A percentile compares a stretch with the other conserved stretches of the same genome.
These are phyloP conservation scores for Scheffersomyces amazonensis DNA, from an alignment of 805 yeast genomes.

Conservation along the genomic window DNA sequence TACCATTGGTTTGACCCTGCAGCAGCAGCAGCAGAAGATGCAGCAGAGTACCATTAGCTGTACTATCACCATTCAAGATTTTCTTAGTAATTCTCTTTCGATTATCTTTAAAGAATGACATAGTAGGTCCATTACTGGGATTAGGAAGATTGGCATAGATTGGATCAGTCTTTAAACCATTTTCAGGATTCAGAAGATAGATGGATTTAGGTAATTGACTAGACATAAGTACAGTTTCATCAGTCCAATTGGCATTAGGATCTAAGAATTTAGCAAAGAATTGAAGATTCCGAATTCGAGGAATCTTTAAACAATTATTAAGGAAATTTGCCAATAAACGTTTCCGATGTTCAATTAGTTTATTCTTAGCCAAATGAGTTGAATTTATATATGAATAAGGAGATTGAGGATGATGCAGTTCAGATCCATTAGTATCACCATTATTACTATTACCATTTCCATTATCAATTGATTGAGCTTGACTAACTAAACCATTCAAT, in stretches of 20 bases:
- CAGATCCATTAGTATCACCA: slow-evolving; percentile 2
- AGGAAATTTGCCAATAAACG: slow-evolving; percentile 75
- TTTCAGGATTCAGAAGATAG: slow-evolving; percentile 43
- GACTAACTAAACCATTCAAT: slow-evolving; percentile 29
- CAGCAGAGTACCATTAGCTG: not conserved
- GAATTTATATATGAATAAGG: slow-evolving; percentile 37
- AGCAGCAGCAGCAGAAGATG: not conserved
- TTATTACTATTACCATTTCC: slow-evolving; percentile 5
- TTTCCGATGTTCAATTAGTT: slow-evolving; percentile 52
- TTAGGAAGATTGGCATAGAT: slow-evolving; percentile 32
- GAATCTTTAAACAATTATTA: slow-evolving; percentile 65
- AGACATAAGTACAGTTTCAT: slow-evolving; percentile 44
- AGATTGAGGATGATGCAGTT: slow-evolving; percentile 1
- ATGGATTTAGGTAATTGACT: slow-evolving; percentile 40
- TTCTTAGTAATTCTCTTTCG: slow-evolving; percentile 21
- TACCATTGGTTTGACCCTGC: slow-evolving; percentile 4
- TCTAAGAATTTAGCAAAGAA: slow-evolving; percentile 78
- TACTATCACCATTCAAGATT: slow-evolving; percentile 7
- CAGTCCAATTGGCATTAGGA: slow-evolving; percentile 82
- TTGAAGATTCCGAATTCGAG: slow-evolving; percentile 52
- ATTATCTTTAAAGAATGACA: slow-evolving; percentile 32
- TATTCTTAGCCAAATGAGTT: slow-evolving; percentile 34
- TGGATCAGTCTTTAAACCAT: slow-evolving; percentile 35
- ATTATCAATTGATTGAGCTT: slow-evolving; percentile 3
- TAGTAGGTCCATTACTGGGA: slow-evolving; percentile 25